phyloP scores from a whole-genome alignment of 345 rosid genomes.

The Reutealis trisperma region DNA sequence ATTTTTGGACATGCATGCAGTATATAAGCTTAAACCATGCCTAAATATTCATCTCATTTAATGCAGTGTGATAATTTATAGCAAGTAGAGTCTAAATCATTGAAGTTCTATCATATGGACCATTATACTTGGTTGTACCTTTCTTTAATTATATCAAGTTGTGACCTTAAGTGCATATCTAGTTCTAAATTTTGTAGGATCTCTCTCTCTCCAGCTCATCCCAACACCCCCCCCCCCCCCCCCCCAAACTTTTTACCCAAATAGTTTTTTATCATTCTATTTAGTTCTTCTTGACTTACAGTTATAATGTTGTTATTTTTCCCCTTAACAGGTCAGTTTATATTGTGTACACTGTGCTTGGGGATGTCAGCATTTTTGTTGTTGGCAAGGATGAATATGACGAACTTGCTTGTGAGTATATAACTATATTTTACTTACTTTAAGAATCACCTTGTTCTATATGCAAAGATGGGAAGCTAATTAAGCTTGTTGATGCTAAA shows the following conservation, averaged over 20 bases:
- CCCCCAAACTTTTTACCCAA: not conserved
- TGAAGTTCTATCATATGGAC: too few species aligned
- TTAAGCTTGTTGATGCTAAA: not conserved
- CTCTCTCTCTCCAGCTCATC: not conserved
- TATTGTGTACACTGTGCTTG: conserved; percentile 87
- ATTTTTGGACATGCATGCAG: not conserved
- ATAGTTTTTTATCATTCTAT: not conserved
- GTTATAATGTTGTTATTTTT: not conserved
- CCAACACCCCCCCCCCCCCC: too few species aligned
- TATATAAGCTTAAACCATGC: too few species aligned
- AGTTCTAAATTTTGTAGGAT: not conserved
- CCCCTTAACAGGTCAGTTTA: conserved; percentile 72
- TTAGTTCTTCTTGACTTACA: not conserved
- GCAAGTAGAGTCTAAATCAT: too few species aligned
- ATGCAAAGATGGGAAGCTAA: not conserved
- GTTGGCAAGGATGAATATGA: conserved; percentile 98
- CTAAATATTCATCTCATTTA: not conserved
- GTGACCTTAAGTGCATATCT: not conserved
- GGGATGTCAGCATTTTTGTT: conserved; percentile 85
- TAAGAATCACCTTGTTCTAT: conserved; percentile 3
- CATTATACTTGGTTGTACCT: too few species aligned
- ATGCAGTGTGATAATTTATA: too few species aligned
- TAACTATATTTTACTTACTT: not conserved
- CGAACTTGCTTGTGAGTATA: conserved; percentile 90
- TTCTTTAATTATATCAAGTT: too few species aligned